phyloP scores from a whole-genome alignment of 768 basidiomycete species.

The Suillus hirtellus region DNA sequence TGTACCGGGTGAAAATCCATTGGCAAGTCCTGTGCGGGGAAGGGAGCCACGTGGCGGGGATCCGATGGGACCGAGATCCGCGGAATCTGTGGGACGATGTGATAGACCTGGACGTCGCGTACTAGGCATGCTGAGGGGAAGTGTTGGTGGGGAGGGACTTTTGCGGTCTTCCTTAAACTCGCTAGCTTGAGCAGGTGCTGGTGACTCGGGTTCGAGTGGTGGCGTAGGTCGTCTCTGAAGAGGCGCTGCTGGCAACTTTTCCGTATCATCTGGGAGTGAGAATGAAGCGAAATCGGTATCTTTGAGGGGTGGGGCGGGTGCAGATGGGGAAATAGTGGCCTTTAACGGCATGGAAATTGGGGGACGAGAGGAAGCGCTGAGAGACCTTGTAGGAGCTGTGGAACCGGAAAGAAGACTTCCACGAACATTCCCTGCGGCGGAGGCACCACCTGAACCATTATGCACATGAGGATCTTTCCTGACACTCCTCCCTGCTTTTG shows the following conservation, averaged over 20 bases:
- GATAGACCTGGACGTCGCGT: slow-evolving; percentile 45
- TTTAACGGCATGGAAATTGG: slow-evolving; percentile 71
- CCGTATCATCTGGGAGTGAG: slow-evolving; percentile 60
- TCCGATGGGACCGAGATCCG: slow-evolving; percentile 82
- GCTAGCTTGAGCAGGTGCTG: slow-evolving; percentile 16
- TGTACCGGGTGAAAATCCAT: slow-evolving; percentile 56
- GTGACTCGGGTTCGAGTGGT: slow-evolving; percentile 10
- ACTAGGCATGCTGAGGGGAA: slow-evolving; percentile 51
- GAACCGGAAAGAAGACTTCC: slow-evolving; percentile 48
- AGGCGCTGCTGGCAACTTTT: slow-evolving; percentile 47
- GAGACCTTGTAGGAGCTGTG: slow-evolving; percentile 63
- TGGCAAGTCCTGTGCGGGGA: slow-evolving; percentile 32
- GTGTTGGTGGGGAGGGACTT: slow-evolving; percentile 45
- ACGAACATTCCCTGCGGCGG: slow-evolving; percentile 19
- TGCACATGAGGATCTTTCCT: slow-evolving; percentile 38
- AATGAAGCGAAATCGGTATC: slow-evolving; percentile 76
- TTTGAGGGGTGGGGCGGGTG: slow-evolving; percentile 75
- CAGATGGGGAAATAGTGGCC: slow-evolving; percentile 71
- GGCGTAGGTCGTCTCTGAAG: slow-evolving; percentile 27
- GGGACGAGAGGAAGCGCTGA: slow-evolving; percentile 47
- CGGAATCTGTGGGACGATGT: slow-evolving; percentile 36
- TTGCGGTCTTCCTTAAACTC: slow-evolving; percentile 24
- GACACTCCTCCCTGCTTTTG: slow-evolving; percentile 35
- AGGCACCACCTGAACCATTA: slow-evolving; percentile 16
- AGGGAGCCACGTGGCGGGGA: slow-evolving; percentile 63